Conservation (phyloP, 768 basidiomycete genomes). For the Phylloporus sp. region DNA sequence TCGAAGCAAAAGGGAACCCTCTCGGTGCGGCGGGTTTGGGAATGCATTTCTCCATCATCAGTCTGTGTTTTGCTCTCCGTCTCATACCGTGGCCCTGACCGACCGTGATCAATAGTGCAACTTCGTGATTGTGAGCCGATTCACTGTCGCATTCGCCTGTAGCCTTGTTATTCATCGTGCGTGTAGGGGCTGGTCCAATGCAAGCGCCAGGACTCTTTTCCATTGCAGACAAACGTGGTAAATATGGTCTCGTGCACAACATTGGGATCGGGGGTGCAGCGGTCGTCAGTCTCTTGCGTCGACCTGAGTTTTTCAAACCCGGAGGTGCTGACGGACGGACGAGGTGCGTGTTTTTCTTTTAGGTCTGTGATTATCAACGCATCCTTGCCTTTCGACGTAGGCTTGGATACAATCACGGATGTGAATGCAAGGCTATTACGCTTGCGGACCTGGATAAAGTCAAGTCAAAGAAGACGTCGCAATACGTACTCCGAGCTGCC, state of each 20-base stretch:
- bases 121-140: constrained; percentile 54
- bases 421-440: constrained; percentile 59
- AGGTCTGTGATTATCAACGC: too few species aligned
- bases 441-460: constrained; percentile 67
- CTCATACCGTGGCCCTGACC: not conserved
- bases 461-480: constrained; percentile 60
- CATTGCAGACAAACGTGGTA: constrained; percentile 57
- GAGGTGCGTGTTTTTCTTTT: too few species aligned
- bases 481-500: constrained; percentile 36
- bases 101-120: constrained; percentile 49
- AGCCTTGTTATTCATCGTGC: not conserved
- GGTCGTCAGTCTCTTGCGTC: constrained; percentile 67
- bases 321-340: constrained; percentile 64
- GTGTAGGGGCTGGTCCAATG: constrained; percentile 76
- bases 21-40: constrained; percentile 78
- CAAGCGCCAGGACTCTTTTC: constrained; percentile 70
- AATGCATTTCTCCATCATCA: constrained; percentile 85
- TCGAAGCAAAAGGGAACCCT: constrained; percentile 88
- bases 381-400: constrained; percentile 30
- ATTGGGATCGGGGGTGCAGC: constrained; percentile 78
- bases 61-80: constrained; percentile 34
- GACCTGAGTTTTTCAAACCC: constrained; percentile 69
- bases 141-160: not conserved
- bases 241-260: constrained; percentile 80
- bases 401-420: constrained; percentile 77